Conservation (phyloP, 345 rosid genomes). For the Gossypium herbaceum region DNA sequence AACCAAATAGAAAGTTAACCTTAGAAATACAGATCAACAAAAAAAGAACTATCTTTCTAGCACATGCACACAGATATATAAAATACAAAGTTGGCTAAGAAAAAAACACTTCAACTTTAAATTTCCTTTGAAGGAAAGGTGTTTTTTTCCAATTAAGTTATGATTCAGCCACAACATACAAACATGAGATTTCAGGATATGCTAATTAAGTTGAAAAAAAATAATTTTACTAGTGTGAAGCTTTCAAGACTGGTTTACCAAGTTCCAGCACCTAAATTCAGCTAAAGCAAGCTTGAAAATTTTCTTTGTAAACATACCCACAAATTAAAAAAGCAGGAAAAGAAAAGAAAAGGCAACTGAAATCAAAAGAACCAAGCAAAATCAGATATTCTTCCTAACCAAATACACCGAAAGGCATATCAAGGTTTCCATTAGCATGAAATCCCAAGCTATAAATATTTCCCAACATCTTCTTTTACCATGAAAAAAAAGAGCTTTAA, state of each 20-base stretch:
- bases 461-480: not conserved
- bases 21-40: not conserved
- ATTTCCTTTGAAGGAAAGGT: not conserved
- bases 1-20: too few relatives aligned
- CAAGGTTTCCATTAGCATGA: not conserved
- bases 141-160: not conserved
- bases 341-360: not conserved
- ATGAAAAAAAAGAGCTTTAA: too few relatives aligned
- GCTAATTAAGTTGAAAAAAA: not conserved
- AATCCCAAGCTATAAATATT: not conserved
- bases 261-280: not conserved
- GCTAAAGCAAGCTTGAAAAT: not conserved
- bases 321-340: not conserved
- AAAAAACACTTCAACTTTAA: not conserved
- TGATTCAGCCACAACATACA: not conserved
- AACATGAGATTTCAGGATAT: not conserved
- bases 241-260: not conserved
- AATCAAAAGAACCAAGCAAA: not conserved
- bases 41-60: not conserved
- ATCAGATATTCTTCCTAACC: not conserved
- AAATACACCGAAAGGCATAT: constrained; percentile 4
- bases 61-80: not conserved
- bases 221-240: not conserved
- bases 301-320: not conserved
- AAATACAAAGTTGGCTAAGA: not conserved